Evolutionary conservation across 495 filamentous ascomycete genomes (phyloP).

Genomic region (Trichocladium antarcticum): DNA sequence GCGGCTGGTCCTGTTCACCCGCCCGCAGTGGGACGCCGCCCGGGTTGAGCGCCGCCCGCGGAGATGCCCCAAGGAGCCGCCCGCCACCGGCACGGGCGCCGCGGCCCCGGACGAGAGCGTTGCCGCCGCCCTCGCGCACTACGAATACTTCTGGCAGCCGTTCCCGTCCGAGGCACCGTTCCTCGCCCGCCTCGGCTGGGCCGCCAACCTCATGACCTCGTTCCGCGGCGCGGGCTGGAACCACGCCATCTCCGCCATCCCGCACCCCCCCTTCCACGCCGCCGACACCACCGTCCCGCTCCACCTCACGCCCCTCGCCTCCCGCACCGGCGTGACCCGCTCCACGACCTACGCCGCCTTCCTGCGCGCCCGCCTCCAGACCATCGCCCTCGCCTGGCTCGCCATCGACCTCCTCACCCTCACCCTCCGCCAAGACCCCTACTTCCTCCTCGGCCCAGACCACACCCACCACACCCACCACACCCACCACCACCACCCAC

Average conservation of each 20-base stretch:
- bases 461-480: too few species aligned
- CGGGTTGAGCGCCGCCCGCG: slow-evolving; percentile 45
- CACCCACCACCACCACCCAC: slow-evolving; percentile 26
- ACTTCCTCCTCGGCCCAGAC: slow-evolving; percentile 50
- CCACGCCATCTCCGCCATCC: slow-evolving; percentile 25
- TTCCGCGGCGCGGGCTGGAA: slow-evolving; percentile 71
- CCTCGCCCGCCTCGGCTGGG: slow-evolving; percentile 58
- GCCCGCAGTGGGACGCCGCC: slow-evolving; percentile 54
- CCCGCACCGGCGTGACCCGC: slow-evolving; percentile 25
- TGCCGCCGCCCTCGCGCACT: slow-evolving; percentile 12
- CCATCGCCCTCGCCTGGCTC: slow-evolving; percentile 47
- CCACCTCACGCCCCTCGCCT: slow-evolving; percentile 12
- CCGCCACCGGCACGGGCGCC: background rate
- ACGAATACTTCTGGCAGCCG: slow-evolving; percentile 57
- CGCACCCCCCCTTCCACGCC: slow-evolving; percentile 3
- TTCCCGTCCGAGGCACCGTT: slow-evolving; percentile 50
- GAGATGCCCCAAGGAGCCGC: slow-evolving; percentile 10
- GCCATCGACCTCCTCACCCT: slow-evolving; percentile 55
- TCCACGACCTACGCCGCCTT: slow-evolving; percentile 34
- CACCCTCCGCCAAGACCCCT: slow-evolving; percentile 59
- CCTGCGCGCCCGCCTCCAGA: slow-evolving; percentile 36
- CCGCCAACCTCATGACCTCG: slow-evolving; percentile 53
- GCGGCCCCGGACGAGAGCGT: slow-evolving; percentile 23
- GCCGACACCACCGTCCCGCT: slow-evolving; percentile 6
- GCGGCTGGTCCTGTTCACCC: slow-evolving; percentile 51